Conservation (phyloP, 73 alveolate genomes). For the Symbiodinium natans region DNA sequence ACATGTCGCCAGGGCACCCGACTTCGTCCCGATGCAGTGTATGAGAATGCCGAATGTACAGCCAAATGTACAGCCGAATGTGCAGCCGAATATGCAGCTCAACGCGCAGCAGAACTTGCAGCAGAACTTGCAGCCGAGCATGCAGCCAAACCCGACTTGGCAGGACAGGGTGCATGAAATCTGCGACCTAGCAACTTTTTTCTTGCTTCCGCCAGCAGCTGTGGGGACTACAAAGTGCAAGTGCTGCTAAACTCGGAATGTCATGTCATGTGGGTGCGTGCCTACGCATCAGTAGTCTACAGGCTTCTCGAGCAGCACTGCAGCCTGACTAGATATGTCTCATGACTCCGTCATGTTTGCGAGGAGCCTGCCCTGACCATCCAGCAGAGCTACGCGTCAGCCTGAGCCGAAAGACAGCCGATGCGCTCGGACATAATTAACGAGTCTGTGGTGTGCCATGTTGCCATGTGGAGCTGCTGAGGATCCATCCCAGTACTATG, state of each 20-base stretch:
- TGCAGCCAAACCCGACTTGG: neutral
- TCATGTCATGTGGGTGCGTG: no score
- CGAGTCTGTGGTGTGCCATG: neutral
- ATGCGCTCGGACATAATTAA: no score
- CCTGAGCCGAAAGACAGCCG: neutral
- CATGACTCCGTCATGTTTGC: neutral
- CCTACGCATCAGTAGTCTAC: no score
- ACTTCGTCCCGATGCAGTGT: conserved; percentile 89
- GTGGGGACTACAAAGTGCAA: no score
- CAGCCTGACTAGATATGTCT: no score
- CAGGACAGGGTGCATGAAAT: neutral
- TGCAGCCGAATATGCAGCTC: neutral
- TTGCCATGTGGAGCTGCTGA: neutral
- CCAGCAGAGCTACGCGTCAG: neutral
- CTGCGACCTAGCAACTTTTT: no score
- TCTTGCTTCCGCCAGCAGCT: no score
- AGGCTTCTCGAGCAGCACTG: no score
- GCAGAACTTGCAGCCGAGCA: neutral
- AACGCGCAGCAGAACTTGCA: neutral
- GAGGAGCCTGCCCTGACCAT: conserved; percentile 9
- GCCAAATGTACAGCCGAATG: neutral
- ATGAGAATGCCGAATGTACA: conserved; percentile 62
- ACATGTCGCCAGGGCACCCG: conserved; percentile 80
- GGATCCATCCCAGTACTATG: neutral
- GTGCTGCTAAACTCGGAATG: no score